Percentiles rank a stretch among this genome's conserved stretches.
Conservation (phyloP, 805 yeast species). For the Candida lessepsii region DNA sequence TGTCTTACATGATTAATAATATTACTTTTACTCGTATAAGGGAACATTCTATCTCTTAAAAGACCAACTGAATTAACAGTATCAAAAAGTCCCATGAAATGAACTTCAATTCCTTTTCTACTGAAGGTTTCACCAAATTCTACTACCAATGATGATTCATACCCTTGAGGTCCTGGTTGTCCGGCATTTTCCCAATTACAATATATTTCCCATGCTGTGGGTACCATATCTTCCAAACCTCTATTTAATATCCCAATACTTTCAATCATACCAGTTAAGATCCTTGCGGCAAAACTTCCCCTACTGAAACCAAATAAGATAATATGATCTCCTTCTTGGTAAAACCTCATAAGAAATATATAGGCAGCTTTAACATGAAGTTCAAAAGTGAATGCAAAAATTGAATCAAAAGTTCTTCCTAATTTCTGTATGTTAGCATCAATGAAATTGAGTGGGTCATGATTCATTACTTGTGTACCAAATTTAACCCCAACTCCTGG, state of each 20-base stretch:
- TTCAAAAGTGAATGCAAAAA: conserved; percentile 55
- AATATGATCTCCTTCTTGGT: conserved; percentile 49
- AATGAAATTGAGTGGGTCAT: conserved; percentile 19
- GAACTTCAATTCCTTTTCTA: conserved; percentile 42
- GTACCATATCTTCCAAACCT: conserved; percentile 56
- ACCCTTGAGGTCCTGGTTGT: conserved; percentile 48
- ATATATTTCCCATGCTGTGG: conserved; percentile 63
- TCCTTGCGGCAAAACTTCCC: conserved; percentile 66
- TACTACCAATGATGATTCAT: conserved; percentile 44
- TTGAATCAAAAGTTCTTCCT: conserved; percentile 34
- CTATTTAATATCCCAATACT: conserved; percentile 56
- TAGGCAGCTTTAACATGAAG: conserved; percentile 60
- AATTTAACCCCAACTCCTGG: conserved; percentile 64
- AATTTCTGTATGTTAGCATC: conserved; percentile 11
- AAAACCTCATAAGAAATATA: conserved; percentile 48
- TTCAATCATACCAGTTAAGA: conserved; percentile 64
- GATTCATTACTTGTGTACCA: conserved; percentile 34
- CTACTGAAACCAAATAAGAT: conserved; percentile 60
- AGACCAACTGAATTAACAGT: conserved; percentile 67
- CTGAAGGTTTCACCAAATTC: conserved; percentile 59
- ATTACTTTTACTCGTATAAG: conserved; percentile 50
- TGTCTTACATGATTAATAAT: conserved; percentile 62
- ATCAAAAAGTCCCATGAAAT: conserved; percentile 69
- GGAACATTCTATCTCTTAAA: conserved; percentile 55
- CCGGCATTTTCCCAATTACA: conserved; percentile 60